phyloP scores from a whole-genome alignment of 2,329 filamentous ascomycete genomes.

The Cercospora sojina region DNA sequence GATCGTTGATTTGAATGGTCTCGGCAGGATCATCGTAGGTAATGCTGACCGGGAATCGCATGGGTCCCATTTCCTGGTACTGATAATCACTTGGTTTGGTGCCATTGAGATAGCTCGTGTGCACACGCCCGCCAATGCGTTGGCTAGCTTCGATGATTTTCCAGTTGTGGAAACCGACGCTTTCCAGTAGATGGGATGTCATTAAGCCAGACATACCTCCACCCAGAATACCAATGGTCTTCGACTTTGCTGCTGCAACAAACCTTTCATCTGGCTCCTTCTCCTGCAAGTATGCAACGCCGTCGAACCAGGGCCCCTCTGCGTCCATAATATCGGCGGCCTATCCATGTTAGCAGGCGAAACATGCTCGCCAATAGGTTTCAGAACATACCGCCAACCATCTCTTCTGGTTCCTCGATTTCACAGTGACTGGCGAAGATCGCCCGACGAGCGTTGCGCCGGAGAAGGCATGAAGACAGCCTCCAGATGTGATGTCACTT shows the following conservation, averaged over 20 bases:
- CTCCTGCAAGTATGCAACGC: constrained; percentile 57
- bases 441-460: constrained; percentile 43
- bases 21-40: constrained; percentile 54
- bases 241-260: constrained; percentile 56
- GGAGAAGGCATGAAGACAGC: constrained; percentile 50
- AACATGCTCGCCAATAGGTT: neutral
- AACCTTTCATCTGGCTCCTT: constrained; percentile 56
- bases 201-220: constrained; percentile 66
- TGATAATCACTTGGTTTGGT: constrained; percentile 61
- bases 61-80: constrained; percentile 67
- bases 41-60: constrained; percentile 60
- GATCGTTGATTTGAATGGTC: constrained; percentile 60
- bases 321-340: constrained; percentile 52
- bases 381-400: constrained; percentile 37
- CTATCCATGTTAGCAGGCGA: constrained; percentile 7
- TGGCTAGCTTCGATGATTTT: constrained; percentile 61
- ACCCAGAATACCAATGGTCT: constrained; percentile 62
- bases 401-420: constrained; percentile 38
- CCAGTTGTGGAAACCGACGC: constrained; percentile 60
- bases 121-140: constrained; percentile 63
- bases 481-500: constrained; percentile 39
- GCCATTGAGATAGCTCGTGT: constrained; percentile 61
- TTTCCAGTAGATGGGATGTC: constrained; percentile 52
- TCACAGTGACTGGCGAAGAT: constrained; percentile 43
- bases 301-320: constrained; percentile 65